Evolutionary conservation across 108 stramenopile genomes (phyloP), one percentile per base, ranked within the genome.

Genomic region (Pseudonitzschia multiseries): DNA sequence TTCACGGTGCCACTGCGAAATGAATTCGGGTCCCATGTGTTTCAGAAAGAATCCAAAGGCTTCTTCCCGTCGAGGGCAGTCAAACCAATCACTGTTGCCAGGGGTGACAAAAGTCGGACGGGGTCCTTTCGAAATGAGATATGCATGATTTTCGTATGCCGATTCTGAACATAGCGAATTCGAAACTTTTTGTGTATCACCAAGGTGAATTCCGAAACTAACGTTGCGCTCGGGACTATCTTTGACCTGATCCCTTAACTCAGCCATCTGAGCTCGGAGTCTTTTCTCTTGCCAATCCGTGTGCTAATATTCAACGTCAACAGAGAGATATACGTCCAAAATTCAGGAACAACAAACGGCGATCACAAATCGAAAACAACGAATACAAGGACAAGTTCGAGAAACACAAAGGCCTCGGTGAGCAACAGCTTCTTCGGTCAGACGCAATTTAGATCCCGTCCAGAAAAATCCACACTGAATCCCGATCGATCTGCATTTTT

Each of bases 81-180:
- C 73, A 26, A 43, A 42, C 69, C 68, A 79, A 70, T 79, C 78
- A 36, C 68, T 74, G 53, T 79, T 64, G 6, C 78, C 78, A 10
- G 66, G 66, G 3, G 68, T 18, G 10, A 79, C 73, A 53, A 79
- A 69, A 2, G 63, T 70, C 12, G 78, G 78, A 20, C 65, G 18
- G 18, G 78, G 73, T 15, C 60, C 68, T 48, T 73, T 32, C 15
- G 57, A 9, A 4, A 79, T 29, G 22, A 65, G 31, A 24, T 57
- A 27, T 22, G 36, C 31, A 22, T 17, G 57, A 27, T 43, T 26
- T 44, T 57, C 56, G 67, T 59, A 79, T 42, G 41, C 69, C 68
- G 21, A 72, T 65, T 52, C 72, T 56, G 53, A 57, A 57, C 33
- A 74, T 10, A 27, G 62, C 6, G 56, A 69, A 69, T 67, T 44